These are phyloP conservation scores for Ophiostoma piceae DNA, from an alignment of 2,329 filamentous ascomycete species.

Conservation along the genomic window DNA sequence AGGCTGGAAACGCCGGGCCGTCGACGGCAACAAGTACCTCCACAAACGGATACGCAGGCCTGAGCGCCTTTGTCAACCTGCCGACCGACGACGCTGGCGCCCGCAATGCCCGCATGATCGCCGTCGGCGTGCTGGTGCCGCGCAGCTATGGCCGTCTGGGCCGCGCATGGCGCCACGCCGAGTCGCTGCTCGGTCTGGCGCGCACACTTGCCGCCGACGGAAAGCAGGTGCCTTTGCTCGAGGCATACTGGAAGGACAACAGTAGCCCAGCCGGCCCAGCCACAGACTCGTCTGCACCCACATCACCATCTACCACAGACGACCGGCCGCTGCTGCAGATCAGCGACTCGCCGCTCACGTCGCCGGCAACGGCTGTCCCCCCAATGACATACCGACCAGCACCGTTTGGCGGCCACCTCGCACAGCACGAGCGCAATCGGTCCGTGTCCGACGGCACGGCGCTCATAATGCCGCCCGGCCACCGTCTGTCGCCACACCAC, in stretches of 20 bases:
- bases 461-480: conserved; percentile 52
- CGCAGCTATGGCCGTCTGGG: conserved; percentile 80
- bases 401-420: conserved; percentile 2
- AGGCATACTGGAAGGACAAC: conserved; percentile 74
- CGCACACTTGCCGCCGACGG: conserved; percentile 62
- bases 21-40: neutral
- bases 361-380: conserved; percentile 35
- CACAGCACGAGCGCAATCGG: conserved; percentile 1
- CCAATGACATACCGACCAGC: conserved; percentile 38
- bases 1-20: neutral
- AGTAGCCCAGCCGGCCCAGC: conserved; percentile 22
- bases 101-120: conserved; percentile 86
- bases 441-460: conserved; percentile 52
- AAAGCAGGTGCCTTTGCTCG: conserved; percentile 58
- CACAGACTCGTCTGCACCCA: neutral
- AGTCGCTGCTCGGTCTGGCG: conserved; percentile 68
- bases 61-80: conserved; percentile 86
- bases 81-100: conserved; percentile 70
- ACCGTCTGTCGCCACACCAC: conserved; percentile 70
- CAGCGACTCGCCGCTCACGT: conserved; percentile 48
- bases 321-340: conserved; percentile 34
- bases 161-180: conserved; percentile 82
- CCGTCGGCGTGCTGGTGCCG: conserved; percentile 83
- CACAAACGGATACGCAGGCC: conserved; percentile 63
- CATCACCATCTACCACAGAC: neutral